Conservation (phyloP, 169 alveolate species). For the Eimeria necatrix region DNA sequence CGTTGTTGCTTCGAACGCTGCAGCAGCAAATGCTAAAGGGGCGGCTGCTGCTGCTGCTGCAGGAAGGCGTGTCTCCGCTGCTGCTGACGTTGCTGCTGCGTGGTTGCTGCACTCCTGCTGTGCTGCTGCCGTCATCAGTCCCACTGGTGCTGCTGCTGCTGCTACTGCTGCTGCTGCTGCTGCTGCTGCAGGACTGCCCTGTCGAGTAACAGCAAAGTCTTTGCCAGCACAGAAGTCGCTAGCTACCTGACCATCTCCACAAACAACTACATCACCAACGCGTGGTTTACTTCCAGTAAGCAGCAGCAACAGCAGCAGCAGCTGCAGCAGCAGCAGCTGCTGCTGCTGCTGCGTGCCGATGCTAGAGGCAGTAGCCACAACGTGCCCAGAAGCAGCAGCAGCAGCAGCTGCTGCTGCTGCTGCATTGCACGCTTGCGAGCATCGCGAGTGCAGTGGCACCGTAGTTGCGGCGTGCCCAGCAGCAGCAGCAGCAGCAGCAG, state of each 20-base stretch:
- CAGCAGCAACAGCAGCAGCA: neutral
- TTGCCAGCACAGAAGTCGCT: neutral
- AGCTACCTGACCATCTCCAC: neutral
- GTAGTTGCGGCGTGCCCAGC: too few species aligned
- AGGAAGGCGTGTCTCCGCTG: too few species aligned
- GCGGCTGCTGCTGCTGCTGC: neutral
- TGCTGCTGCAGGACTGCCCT: neutral
- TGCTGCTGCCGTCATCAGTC: too few species aligned
- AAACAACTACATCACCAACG: neutral
- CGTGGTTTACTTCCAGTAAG: neutral
- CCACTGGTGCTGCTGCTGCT: neutral
- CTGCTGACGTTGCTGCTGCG: neutral
- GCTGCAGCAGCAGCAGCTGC: neutral
- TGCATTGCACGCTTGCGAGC: too few species aligned
- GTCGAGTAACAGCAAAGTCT: neutral
- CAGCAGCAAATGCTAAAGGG: neutral
- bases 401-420: neutral
- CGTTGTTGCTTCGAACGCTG: neutral
- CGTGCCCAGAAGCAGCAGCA: too few species aligned
- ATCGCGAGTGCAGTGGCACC: too few species aligned
- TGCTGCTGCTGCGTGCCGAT: neutral
- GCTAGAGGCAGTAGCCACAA: too few species aligned
- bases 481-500: slow-evolving; percentile 26
- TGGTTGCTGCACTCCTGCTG: too few species aligned
- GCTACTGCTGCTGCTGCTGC: neutral